Percentiles rank a stretch among this genome's conserved stretches.
Conservation (phyloP, 1,139 yeast genomes). For the Hyphopichia burtonii region DNA sequence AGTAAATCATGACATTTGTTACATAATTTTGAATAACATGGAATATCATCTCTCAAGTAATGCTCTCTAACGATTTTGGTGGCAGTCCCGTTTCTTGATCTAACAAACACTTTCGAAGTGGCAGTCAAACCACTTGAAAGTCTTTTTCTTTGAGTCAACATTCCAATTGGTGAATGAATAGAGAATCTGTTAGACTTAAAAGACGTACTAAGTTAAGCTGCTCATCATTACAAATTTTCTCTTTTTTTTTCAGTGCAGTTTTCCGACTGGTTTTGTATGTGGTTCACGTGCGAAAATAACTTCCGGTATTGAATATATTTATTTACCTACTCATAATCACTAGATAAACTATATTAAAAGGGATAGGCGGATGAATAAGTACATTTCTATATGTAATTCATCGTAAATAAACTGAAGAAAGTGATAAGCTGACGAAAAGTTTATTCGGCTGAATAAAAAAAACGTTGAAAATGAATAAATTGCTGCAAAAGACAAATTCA, state of each 20-base stretch:
- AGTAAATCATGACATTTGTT: slow-evolving; percentile 55
- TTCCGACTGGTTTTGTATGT: neutral
- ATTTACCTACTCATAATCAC: no score
- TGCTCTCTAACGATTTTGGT: slow-evolving; percentile 92
- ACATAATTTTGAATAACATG: slow-evolving; percentile 81
- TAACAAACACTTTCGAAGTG: slow-evolving; percentile 87
- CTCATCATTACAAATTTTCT: neutral
- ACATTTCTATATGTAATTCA: no score
- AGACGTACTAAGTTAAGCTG: no score
- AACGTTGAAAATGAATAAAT: no score
- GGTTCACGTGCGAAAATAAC: neutral
- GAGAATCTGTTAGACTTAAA: no score
- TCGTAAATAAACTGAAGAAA: no score
- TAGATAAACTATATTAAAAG: no score
- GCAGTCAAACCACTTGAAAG: slow-evolving; percentile 62
- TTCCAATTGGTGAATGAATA: slow-evolving; percentile 4
- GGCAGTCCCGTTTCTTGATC: slow-evolving; percentile 88
- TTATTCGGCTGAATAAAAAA: no score
- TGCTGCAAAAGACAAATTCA: no score
- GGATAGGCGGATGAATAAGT: no score
- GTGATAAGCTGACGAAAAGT: no score
- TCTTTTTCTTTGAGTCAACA: slow-evolving; percentile 39
- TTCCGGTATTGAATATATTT: neutral
- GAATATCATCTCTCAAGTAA: slow-evolving; percentile 86
- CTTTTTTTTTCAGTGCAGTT: neutral